phyloP scores from a whole-genome alignment of 1,284 basidiomycete species.

The Puccinia polysora region DNA sequence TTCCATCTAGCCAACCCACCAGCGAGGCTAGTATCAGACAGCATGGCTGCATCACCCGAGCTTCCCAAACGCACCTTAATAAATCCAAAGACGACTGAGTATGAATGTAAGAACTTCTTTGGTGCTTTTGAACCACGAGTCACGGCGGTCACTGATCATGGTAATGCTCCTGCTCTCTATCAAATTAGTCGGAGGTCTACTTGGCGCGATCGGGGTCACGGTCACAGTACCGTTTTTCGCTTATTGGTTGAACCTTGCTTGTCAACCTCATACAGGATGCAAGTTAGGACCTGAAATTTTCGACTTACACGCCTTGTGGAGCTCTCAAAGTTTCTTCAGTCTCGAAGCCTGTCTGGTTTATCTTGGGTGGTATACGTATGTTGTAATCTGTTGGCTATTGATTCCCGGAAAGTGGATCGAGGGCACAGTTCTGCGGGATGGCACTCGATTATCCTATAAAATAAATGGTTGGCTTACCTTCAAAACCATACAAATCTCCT shows the following conservation, averaged over 20 bases:
- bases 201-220: conserved; percentile 70
- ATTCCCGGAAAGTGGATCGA: conserved; percentile 81
- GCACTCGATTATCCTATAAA: conserved; percentile 76
- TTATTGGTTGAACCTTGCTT: conserved; percentile 78
- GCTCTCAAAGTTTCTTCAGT: conserved; percentile 47
- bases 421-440: conserved; percentile 73
- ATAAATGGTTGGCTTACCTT: conserved; percentile 70
- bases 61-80: not conserved
- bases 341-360: conserved; percentile 59
- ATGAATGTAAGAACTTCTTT: conserved; percentile 4
- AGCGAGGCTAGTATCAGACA: too few species aligned
- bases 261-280: conserved; percentile 73
- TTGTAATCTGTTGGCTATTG: conserved; percentile 72
- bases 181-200: conserved; percentile 65
- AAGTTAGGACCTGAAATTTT: conserved; percentile 60
- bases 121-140: not conserved
- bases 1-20: too few species aligned
- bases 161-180: not conserved
- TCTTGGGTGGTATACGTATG: conserved; percentile 83
- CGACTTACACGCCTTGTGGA: conserved; percentile 56
- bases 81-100: conserved; percentile 9
- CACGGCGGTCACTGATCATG: too few species aligned
- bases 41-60: too few species aligned
- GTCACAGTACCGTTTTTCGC: conserved; percentile 67
- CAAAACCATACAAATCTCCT: too few species aligned